Conservation (phyloP, 441 rosid genomes). For the Adansonia grandidieri region DNA sequence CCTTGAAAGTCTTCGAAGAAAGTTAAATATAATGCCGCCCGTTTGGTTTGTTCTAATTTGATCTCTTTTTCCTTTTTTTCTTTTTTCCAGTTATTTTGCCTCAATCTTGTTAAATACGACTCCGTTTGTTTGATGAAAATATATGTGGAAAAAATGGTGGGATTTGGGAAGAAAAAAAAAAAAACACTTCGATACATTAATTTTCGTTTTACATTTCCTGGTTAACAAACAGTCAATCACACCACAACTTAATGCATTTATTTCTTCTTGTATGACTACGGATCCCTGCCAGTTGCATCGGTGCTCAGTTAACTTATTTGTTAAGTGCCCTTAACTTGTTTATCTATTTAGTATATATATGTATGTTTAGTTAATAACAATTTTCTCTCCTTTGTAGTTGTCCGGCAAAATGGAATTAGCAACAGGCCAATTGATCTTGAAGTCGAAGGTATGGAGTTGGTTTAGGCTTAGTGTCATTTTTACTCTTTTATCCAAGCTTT, state of each 20-base stretch:
- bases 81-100: neutral
- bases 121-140: too few species aligned
- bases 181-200: too few species aligned
- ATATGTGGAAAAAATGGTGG: too few species aligned
- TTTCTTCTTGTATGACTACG: neutral
- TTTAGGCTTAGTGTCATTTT: constrained; percentile 7
- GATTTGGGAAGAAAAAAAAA: too few species aligned
- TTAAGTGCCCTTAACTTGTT: neutral
- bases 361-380: neutral
- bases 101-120: neutral
- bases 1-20: neutral
- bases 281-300: neutral
- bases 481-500: constrained; percentile 21
- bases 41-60: neutral
- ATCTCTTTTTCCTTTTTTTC: neutral
- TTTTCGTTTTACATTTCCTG: neutral
- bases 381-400: constrained; percentile 10
- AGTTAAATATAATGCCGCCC: neutral
- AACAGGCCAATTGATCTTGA: constrained; percentile 11
- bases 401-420: neutral
- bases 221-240: neutral
- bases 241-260: neutral
- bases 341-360: neutral
- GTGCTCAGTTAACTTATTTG: neutral
- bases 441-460: neutral